Conservation (phyloP, 345 rosid species). For the Eucalyptus curtisii region DNA sequence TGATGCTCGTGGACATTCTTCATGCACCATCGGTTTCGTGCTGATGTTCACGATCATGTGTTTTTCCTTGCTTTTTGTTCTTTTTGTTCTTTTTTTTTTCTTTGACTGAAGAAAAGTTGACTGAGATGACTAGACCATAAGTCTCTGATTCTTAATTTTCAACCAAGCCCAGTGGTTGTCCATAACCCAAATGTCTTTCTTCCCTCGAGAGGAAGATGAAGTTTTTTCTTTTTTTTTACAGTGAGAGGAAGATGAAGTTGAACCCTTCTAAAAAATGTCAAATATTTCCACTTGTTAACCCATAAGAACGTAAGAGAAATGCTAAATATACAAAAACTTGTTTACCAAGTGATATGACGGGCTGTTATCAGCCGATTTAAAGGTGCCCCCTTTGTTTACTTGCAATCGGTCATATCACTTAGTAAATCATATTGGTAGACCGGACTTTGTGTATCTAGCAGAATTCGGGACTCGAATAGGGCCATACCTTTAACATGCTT, state of each 20-base stretch:
- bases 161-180: background rate
- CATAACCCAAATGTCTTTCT: background rate
- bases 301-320: background rate
- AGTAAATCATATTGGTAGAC: background rate
- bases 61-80: background rate
- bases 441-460: background rate
- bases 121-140: background rate
- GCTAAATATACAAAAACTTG: background rate
- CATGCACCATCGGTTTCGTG: background rate
- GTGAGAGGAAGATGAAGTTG: background rate
- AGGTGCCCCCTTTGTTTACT: background rate
- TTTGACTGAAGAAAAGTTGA: background rate
- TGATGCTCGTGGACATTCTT: background rate
- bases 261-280: background rate
- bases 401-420: background rate
- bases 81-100: too few species aligned
- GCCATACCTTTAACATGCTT: background rate
- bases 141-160: background rate
- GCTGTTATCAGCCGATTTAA: background rate
- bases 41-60: background rate
- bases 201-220: background rate
- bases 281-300: background rate
- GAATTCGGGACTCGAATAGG: background rate
- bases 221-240: too few species aligned
- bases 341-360: background rate